A percentile compares a stretch with the other conserved stretches of the same genome.
Conservation (phyloP, 2,329 filamentous ascomycete species). For the Eurotiales sp. region DNA sequence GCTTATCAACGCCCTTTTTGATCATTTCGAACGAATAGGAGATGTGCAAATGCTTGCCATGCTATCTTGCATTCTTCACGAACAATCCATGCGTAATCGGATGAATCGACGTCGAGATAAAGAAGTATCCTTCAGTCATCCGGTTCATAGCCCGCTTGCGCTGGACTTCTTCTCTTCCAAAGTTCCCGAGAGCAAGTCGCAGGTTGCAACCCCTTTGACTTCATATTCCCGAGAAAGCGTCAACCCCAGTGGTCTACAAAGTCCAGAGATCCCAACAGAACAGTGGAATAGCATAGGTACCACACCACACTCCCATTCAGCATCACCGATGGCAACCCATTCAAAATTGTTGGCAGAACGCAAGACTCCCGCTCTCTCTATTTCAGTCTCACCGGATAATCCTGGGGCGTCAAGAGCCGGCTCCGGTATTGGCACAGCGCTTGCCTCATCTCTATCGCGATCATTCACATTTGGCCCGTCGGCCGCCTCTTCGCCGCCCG, state of each 20-base stretch:
- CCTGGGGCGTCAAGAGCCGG: constrained; percentile 35
- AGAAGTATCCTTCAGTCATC: constrained; percentile 31
- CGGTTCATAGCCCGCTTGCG: constrained; percentile 44
- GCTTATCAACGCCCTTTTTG: constrained; percentile 56
- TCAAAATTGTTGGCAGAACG: constrained; percentile 37
- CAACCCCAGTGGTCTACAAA: constrained; percentile 32
- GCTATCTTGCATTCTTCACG: constrained; percentile 57
- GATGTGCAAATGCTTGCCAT: constrained; percentile 65
- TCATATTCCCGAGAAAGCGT: constrained; percentile 30
- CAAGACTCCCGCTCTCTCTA: constrained; percentile 40
- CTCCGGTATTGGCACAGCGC: constrained; percentile 39
- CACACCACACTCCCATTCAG: constrained; percentile 51
- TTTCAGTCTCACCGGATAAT: constrained; percentile 41
- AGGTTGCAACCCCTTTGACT: constrained; percentile 34
- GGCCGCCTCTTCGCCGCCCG: constrained; percentile 40
- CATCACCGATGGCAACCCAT: constrained; percentile 47
- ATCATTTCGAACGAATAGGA: constrained; percentile 57
- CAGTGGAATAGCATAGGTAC: constrained; percentile 48
- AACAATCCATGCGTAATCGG: constrained; percentile 43
- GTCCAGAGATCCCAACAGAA: constrained; percentile 50
- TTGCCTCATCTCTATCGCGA: constrained; percentile 44
- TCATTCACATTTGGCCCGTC: constrained; percentile 44
- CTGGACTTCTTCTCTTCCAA: constrained; percentile 45
- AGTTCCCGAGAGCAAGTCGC: constrained; percentile 39
- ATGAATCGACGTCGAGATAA: constrained; percentile 11